A percentile compares a stretch with the other conserved stretches of the same genome.
Evolutionary conservation across 176 grass and related monocot species (phyloP).

Genomic region (Leersia perrieri): DNA sequence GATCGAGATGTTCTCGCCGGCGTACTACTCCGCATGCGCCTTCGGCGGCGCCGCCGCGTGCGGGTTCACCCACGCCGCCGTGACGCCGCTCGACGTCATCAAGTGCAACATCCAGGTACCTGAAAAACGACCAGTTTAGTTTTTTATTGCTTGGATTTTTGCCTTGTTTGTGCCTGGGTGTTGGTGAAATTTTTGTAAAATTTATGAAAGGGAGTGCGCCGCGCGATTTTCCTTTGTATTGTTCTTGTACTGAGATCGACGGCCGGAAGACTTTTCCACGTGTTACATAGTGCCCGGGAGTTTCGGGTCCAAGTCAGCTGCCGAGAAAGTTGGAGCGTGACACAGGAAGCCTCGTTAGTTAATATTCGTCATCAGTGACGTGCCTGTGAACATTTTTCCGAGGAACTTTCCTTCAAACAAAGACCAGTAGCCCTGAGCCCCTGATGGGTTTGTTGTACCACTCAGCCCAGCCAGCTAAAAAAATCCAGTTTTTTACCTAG

Average conservation of each 20-base stretch:
- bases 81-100: conserved; percentile 87
- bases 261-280: not conserved
- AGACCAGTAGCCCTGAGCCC: not conserved
- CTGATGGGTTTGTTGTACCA: not conserved
- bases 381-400: not conserved
- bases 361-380: conserved; percentile 3
- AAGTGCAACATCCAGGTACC: conserved; percentile 92
- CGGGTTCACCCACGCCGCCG: conserved; percentile 78
- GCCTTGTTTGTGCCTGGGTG: not conserved
- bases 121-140: not conserved
- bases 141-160: not conserved
- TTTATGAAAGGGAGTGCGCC: not conserved
- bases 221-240: not conserved
- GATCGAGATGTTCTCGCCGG: conserved; percentile 88
- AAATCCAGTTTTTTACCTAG: not conserved
- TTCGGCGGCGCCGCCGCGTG: conserved; percentile 69
- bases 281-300: not conserved
- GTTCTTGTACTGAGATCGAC: not conserved
- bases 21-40: conserved; percentile 72
- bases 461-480: not conserved
- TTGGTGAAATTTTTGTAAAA: not conserved
- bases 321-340: not conserved
- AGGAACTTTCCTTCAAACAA: not conserved
- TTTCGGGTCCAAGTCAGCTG: not conserved
- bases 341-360: too few relatives aligned